Evolutionary conservation across 2,329 filamentous ascomycete genomes (phyloP).

Genomic region (Fusarium hostae): DNA sequence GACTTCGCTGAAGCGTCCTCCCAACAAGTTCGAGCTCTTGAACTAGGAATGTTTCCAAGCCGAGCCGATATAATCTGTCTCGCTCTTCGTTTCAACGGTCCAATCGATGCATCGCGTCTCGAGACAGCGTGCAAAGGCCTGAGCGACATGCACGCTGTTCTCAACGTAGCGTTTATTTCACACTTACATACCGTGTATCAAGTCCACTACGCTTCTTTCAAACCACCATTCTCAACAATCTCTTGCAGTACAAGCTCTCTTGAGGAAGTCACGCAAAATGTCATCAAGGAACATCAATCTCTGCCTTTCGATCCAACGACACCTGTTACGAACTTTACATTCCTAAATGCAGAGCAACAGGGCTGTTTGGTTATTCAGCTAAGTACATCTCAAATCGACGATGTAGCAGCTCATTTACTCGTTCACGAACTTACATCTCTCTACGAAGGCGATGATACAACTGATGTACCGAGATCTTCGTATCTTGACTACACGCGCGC

Average conservation of each 20-base stretch:
- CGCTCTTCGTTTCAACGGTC: slow-evolving; percentile 59
- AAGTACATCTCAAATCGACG: slow-evolving; percentile 62
- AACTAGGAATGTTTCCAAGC: slow-evolving; percentile 57
- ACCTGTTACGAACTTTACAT: slow-evolving; percentile 62
- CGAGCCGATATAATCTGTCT: slow-evolving; percentile 61
- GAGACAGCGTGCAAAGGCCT: slow-evolving; percentile 60
- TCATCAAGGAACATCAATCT: slow-evolving; percentile 57
- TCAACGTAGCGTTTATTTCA: slow-evolving; percentile 65
- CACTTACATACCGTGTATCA: slow-evolving; percentile 61
- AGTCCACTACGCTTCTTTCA: slow-evolving; percentile 57
- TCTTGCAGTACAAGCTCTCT: slow-evolving; percentile 56
- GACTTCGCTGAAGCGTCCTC: slow-evolving; percentile 62
- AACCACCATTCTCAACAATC: slow-evolving; percentile 57
- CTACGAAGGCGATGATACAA: slow-evolving; percentile 51
- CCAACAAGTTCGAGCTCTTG: slow-evolving; percentile 60
- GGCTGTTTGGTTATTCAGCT: slow-evolving; percentile 61
- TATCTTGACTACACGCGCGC: slow-evolving; percentile 62
- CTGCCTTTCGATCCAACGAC: slow-evolving; percentile 53
- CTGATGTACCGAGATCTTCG: slow-evolving; percentile 51
- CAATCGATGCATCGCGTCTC: slow-evolving; percentile 55
- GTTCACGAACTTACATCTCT: slow-evolving; percentile 61
- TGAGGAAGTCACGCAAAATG: slow-evolving; percentile 51
- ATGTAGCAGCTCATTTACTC: slow-evolving; percentile 57
- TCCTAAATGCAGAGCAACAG: slow-evolving; percentile 60
- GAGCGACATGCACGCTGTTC: slow-evolving; percentile 58